A percentile compares a stretch with the other conserved stretches of the same genome.
These are phyloP conservation scores for Thelonectria discophora DNA, from an alignment of 2,329 filamentous ascomycete species.

Conservation along the genomic window DNA sequence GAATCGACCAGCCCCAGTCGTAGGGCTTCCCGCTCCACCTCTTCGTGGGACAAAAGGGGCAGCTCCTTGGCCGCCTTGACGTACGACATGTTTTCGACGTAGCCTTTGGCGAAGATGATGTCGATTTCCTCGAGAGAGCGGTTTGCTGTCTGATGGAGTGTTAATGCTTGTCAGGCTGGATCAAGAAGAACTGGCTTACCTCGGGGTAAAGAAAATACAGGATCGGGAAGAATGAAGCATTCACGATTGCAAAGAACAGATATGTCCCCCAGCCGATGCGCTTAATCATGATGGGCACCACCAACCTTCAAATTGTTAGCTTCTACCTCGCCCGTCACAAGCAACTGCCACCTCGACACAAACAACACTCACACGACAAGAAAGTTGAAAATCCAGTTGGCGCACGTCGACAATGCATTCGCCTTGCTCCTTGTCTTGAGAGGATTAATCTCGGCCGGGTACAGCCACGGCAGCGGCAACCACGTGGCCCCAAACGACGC, in stretches of 20 bases:
- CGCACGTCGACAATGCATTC: slow-evolving; percentile 65
- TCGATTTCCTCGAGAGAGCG: slow-evolving; percentile 64
- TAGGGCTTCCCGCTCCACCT: slow-evolving; percentile 60
- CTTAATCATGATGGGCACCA: slow-evolving; percentile 70
- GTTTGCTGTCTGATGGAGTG: slow-evolving; percentile 45
- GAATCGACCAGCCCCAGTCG: slow-evolving; percentile 36
- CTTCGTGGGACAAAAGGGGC: slow-evolving; percentile 59
- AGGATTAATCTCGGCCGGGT: slow-evolving; percentile 64
- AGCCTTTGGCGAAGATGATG: slow-evolving; percentile 68
- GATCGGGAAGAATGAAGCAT: slow-evolving; percentile 60
- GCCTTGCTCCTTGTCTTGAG: slow-evolving; percentile 57
- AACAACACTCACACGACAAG: slow-evolving; percentile 53
- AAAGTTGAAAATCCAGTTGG: slow-evolving; percentile 65
- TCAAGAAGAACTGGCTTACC: slow-evolving; percentile 14
- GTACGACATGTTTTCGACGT: slow-evolving; percentile 66
- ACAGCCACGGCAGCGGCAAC: slow-evolving; percentile 70
- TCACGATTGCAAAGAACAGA: slow-evolving; percentile 61
- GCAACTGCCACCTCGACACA: too few relatives aligned
- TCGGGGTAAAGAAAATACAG: slow-evolving; percentile 59
- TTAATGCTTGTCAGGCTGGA: background rate
- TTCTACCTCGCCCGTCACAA: background rate
- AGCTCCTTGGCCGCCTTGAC: slow-evolving; percentile 66
- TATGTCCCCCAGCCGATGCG: slow-evolving; percentile 64
- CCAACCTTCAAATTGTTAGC: slow-evolving; percentile 48
- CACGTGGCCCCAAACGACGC: slow-evolving; percentile 73